Base-by-base conservation (phyloP, 2,329 filamentous ascomycete species). In the Hymenoscyphus albidus region DNA sequence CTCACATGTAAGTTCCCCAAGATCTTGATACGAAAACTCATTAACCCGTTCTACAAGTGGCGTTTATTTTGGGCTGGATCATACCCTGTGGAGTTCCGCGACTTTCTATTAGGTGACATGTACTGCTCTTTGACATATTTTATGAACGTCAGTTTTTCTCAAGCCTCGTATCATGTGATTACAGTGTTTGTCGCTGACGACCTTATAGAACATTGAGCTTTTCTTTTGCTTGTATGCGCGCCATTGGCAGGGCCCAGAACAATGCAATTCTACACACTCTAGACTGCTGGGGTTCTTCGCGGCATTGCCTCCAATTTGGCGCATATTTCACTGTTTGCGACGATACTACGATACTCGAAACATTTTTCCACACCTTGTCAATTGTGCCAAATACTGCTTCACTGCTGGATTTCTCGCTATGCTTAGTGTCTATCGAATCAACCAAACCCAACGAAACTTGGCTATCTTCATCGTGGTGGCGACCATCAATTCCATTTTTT, bases 21-120 rank as follows among this genome's bases (percentile, higher is more conserved):
- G 5, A 1, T 22, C 61, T 39, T 22, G 40, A 2, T 27, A 60
- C 22, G 9, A 12, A 6, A 31, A n/a, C n/a, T 16, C 27, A 18
- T 12, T 64, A 39, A 65, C 77, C 81, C 67, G 81, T 63, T 7
- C 13, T 12, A 48, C 9, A 68, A 95, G 89, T 96, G 91, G 85
- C 91, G 95, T 66, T 81, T 98, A 18, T 79, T 96, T 62, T 83
- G 94, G 59, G 92, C 94, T 14, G 93, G 93, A 3, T 76, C 96
- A 22, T 97, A 96, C 73, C 92, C 92, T 1, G 95, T 99, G 59
- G 94, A 98, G 75, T 99, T 98, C 76, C 87, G 93, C 64, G 95
- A 99, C 77, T 98, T 99, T 79, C 98, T 97, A 77, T 83, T 98
- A 0, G 95, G 95, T 61, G 95, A 99, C 75, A 97, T 98, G 82